These are phyloP conservation scores for Hypoxylon intermedium DNA, from an alignment of 495 filamentous ascomycete species.

Conservation along the genomic window DNA sequence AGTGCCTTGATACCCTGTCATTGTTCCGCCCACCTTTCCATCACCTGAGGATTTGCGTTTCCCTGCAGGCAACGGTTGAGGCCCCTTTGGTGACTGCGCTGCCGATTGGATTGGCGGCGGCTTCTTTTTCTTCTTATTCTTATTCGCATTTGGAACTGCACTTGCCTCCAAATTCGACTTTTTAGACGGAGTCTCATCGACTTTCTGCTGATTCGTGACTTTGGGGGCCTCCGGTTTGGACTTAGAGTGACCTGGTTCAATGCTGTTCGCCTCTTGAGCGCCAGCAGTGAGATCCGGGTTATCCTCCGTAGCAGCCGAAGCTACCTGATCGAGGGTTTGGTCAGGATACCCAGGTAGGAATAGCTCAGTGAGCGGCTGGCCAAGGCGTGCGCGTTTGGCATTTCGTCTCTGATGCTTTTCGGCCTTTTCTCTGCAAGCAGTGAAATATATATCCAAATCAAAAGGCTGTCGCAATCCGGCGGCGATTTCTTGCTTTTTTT, in stretches of 20 bases:
- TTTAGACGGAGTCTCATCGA: not conserved
- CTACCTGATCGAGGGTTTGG: not conserved
- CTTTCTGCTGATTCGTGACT: slow-evolving; percentile 15
- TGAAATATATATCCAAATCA: slow-evolving; percentile 57
- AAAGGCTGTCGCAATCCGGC: slow-evolving; percentile 53
- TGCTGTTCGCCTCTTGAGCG: slow-evolving; percentile 6
- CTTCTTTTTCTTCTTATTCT: slow-evolving; percentile 24
- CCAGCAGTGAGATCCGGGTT: slow-evolving; percentile 1
- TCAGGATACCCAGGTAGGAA: slow-evolving; percentile 4
- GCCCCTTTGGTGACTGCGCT: not conserved
- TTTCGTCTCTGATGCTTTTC: slow-evolving; percentile 58
- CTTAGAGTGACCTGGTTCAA: not conserved
- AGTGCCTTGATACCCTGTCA: slow-evolving; percentile 44
- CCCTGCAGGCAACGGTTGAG: not conserved
- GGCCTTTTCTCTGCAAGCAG: slow-evolving; percentile 30
- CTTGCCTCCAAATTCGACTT: not conserved
- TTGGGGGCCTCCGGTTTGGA: slow-evolving; percentile 1
- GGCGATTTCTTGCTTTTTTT: slow-evolving; percentile 54
- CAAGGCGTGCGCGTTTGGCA: slow-evolving; percentile 51
- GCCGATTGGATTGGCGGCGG: not conserved
- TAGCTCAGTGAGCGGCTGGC: slow-evolving; percentile 39
- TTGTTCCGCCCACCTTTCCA: slow-evolving; percentile 15
- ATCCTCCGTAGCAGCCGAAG: not conserved
- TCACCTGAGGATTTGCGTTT: slow-evolving; percentile 7
- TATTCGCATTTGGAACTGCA: not conserved